Evolutionary conservation across 2,329 filamentous ascomycete genomes (phyloP).

Genomic region (Cryphonectria naterciae): DNA sequence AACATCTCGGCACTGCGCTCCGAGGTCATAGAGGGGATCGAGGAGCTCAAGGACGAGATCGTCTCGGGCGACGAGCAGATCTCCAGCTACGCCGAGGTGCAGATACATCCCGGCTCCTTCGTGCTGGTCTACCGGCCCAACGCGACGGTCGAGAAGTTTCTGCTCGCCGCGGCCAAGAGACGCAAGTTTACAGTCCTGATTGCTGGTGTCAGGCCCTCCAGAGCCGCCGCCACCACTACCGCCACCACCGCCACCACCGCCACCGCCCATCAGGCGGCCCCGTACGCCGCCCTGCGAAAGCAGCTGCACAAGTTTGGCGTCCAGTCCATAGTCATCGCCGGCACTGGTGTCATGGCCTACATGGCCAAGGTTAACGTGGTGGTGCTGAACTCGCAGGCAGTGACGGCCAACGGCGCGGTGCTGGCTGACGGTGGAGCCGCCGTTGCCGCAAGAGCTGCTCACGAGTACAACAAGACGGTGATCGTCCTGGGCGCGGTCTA

Average conservation of each 20-base stretch:
- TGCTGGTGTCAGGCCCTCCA: constrained; percentile 62
- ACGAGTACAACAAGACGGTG: constrained; percentile 80
- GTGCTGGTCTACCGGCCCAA: constrained; percentile 89
- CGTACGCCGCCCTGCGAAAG: constrained; percentile 68
- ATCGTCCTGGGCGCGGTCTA: constrained; percentile 90
- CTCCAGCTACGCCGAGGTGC: constrained; percentile 81
- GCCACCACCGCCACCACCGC: constrained; percentile 14
- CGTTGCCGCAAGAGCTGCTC: constrained; percentile 82
- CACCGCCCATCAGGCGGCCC: constrained; percentile 42
- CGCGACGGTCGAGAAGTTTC: constrained; percentile 84
- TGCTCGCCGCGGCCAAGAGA: constrained; percentile 84
- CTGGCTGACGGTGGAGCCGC: constrained; percentile 83
- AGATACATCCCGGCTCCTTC: constrained; percentile 91
- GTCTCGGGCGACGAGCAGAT: constrained; percentile 93
- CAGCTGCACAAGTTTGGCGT: constrained; percentile 78
- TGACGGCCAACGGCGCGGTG: constrained; percentile 86
- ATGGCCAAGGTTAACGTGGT: constrained; percentile 97
- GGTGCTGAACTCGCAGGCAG: constrained; percentile 82
- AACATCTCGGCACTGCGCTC: constrained; percentile 75
- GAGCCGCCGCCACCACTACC: constrained; percentile 24
- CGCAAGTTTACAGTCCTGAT: constrained; percentile 91
- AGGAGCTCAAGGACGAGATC: constrained; percentile 95
- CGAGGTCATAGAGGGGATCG: constrained; percentile 91
- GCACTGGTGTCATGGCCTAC: constrained; percentile 85
- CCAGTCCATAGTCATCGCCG: constrained; percentile 80